phyloP scores from a whole-genome alignment of 768 basidiomycete genomes.

The Lactarius sp. region DNA sequence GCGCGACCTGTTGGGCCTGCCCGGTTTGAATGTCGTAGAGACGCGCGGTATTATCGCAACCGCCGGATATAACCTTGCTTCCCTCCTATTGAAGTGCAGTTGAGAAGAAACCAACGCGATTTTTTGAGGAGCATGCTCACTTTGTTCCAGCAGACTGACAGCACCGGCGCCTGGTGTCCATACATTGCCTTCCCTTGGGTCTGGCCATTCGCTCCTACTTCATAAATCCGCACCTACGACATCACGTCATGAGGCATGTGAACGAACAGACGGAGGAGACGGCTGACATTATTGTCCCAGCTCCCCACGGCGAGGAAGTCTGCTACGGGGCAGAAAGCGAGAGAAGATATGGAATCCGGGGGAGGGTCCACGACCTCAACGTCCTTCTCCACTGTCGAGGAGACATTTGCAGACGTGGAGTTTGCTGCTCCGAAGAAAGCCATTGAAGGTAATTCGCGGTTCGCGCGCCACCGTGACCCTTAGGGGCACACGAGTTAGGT shows the following conservation, averaged over 20 bases:
- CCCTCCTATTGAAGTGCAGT: constrained; percentile 52
- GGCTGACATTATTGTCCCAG: constrained; percentile 84
- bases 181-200: constrained; percentile 90
- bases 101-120: constrained; percentile 8
- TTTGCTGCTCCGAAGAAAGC: constrained; percentile 39
- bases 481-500: constrained; percentile 26
- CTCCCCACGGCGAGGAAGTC: constrained; percentile 90
- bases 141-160: constrained; percentile 89
- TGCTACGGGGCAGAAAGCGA: constrained; percentile 79
- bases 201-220: constrained; percentile 74
- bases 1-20: too few relatives aligned
- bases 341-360: constrained; percentile 77
- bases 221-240: constrained; percentile 82
- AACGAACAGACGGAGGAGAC: constrained; percentile 24
- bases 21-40: too few relatives aligned
- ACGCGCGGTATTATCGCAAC: too few relatives aligned
- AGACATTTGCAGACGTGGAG: constrained; percentile 34
- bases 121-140: constrained; percentile 40
- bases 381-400: constrained; percentile 58
- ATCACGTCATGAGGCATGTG: constrained; percentile 4
- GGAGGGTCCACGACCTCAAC: constrained; percentile 79
- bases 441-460: constrained; percentile 29
- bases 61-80: too few relatives aligned
- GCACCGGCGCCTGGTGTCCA: constrained; percentile 82
- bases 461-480: neutral